Evolutionary conservation across 2,329 filamentous ascomycete species (phyloP), one percentile per base, ranked within the genome.

Genomic region (Neofusicoccum laricinum): DNA sequence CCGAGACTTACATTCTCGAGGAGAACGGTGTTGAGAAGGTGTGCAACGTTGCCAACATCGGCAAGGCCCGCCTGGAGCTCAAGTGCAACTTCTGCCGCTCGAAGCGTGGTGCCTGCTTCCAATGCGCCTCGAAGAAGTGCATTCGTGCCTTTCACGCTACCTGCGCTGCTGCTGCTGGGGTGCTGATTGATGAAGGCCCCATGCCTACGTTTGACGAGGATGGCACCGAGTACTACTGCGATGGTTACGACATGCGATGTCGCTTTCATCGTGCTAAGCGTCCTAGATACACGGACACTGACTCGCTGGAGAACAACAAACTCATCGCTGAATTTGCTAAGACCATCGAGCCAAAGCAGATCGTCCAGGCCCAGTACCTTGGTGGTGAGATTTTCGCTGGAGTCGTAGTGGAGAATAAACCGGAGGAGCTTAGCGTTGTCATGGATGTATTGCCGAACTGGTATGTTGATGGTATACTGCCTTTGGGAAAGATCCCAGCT

Each of bases 1-100:
- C 94, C 0, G 95, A 98, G 78, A 97, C 94, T 0, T 96, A 87
- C 73, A 91, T 98, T 67, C 90, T 98, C 67, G 89, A 92, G 61
- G 84, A 82, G 2, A 86, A 90, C 30, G 80, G 82, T 66, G 90
- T 85, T 34, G 92, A 97, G 66, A 85, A 87, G 10, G 85, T 97
- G 25, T 90, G 86, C 69, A 94, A 96, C 69, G 86, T 93, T 58
- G 85, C 86, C n/a, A 86, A 87, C 66, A 93, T 98, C 69, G 88
- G 91, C 73, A 94, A 95, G 76, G 92, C 91, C 64, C 90, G 94
- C 19, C 81, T 96, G 69, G 93, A 96, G 30, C 88, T 98, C 69
- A 97, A 96, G 77, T 99, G 95, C 76, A 88, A 96, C 67, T 97
- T 92, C 79, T 99, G 95, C 74, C 91, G 93, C 38, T 96, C 93